These are phyloP conservation scores for Populus deltoides DNA, from an alignment of 345 rosid species.

Conservation along the genomic window DNA sequence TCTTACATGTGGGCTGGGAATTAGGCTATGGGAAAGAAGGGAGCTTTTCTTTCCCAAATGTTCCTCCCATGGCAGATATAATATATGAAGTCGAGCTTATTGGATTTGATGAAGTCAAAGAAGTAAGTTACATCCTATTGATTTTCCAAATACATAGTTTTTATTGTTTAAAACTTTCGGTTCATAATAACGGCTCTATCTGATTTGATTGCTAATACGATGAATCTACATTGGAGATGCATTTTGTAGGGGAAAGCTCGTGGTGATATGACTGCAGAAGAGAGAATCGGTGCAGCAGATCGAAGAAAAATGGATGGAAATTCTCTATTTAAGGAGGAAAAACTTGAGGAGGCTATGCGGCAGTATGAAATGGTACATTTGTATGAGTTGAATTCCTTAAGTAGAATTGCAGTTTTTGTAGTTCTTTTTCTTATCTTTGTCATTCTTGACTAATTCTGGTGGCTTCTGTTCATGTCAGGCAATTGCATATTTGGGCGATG, in stretches of 20 bases:
- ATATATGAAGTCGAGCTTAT: slow-evolving; percentile 86
- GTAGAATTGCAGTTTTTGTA: neutral
- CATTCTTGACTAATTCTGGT: slow-evolving; percentile 22
- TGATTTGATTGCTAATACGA: slow-evolving; percentile 1
- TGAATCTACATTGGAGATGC: neutral
- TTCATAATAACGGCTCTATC: neutral
- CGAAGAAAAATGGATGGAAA: slow-evolving; percentile 94
- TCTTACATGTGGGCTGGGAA: slow-evolving; percentile 84
- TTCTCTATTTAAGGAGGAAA: slow-evolving; percentile 66
- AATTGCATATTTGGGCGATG: slow-evolving; percentile 89
- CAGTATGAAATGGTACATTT: slow-evolving; percentile 91
- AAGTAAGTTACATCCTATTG: slow-evolving; percentile 48
- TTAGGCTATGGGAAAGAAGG: slow-evolving; percentile 93
- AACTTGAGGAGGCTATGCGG: slow-evolving; percentile 92
- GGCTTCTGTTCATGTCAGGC: slow-evolving; percentile 47
- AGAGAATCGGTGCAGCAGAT: slow-evolving; percentile 89
- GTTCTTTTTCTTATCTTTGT: neutral
- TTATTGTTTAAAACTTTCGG: neutral
- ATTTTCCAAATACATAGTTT: neutral
- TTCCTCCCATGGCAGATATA: slow-evolving; percentile 88
- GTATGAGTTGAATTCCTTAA: slow-evolving; percentile 15
- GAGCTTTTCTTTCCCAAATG: slow-evolving; percentile 91
- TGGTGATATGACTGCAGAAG: slow-evolving; percentile 97
- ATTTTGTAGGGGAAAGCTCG: slow-evolving; percentile 78
- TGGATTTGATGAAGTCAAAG: slow-evolving; percentile 93